Evolutionary conservation across 495 filamentous ascomycete genomes (phyloP), one percentile per base, ranked within the genome.

Genomic region (Rhizodiscina lignyota): DNA sequence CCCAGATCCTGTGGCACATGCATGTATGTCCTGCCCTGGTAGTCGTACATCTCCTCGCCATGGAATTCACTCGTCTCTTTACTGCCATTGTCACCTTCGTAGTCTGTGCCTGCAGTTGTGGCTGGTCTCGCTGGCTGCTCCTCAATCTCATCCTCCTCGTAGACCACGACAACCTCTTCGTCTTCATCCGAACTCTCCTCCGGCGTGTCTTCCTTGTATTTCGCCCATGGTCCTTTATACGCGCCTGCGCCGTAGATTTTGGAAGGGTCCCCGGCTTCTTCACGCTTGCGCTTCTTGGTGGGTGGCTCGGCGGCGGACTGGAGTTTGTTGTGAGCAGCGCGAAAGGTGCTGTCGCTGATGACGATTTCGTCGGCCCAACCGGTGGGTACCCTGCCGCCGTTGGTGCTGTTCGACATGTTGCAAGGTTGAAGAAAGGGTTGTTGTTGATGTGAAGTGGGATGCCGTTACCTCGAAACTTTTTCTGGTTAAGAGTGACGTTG

Each of bases 1-100:
- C 86, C 86, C 50, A 96, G 61, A 58, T 94, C 89, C 54, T 84
- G 83, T n/a, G 89, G 89, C 3, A 96, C 70, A 58, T 96, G 91
- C 80, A 89, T 84, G 50, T 84, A 86, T 16, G 85, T 92, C 42
- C 89, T 63, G 21, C 89, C 89, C 47, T 83, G 73, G 56, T 96
- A 96, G 54, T 96, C 91, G 63, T 74, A 76, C 53, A 81, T 56
- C 47, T 77, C 64, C n/a, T 63, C 60, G 30, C 85, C 91, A 38
- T 92, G 76, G 61, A 93, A 99, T 34, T 77, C 72, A n/a, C 74
- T 83, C 30, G 77, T 85, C 57, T 96, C 87, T 24, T 48, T 47
- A 15, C 41, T 56, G 3, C 58, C 60, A 17, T 41, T 48, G 2
- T 58, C 59, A 18, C 67, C 45, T 35, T 62, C 60, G 52, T 79